Conservation (phyloP, 2,329 filamentous ascomycete species). For the Alternaria consortialis region DNA sequence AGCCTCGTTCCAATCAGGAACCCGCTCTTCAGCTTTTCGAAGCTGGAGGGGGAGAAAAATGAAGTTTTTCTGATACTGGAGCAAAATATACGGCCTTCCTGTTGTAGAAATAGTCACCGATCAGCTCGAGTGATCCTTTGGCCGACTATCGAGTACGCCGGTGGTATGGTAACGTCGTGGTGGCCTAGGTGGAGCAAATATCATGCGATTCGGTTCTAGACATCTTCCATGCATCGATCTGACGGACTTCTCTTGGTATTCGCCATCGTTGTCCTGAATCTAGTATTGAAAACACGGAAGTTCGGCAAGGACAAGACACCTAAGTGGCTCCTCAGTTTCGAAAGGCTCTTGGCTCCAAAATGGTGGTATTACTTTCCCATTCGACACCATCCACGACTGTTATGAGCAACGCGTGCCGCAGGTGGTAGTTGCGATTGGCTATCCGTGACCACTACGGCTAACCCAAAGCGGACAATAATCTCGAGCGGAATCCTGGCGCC, state of each 20-base stretch:
- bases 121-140: not conserved
- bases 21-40: not conserved
- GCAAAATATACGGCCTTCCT: not conserved
- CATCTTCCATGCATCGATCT: not conserved
- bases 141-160: not conserved
- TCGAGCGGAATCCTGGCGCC: slow-evolving; percentile 27
- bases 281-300: slow-evolving; percentile 20
- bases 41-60: not conserved
- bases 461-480: slow-evolving; percentile 26
- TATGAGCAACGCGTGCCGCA: slow-evolving; percentile 22
- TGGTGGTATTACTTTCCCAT: not conserved
- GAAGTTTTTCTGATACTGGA: not conserved
- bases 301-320: slow-evolving; percentile 16
- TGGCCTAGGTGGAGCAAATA: not conserved
- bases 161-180: not conserved
- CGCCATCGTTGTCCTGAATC: not conserved
- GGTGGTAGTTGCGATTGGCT: not conserved
- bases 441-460: slow-evolving; percentile 4
- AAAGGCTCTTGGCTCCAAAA: slow-evolving; percentile 7
- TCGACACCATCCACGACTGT: slow-evolving; percentile 16
- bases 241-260: not conserved
- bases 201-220: not conserved
- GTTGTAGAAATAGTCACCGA: not conserved
- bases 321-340: not conserved
- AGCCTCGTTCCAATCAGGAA: not conserved